These are phyloP conservation scores for Epichloe gansuensis DNA, from an alignment of 2,329 filamentous ascomycete species.

Conservation along the genomic window DNA sequence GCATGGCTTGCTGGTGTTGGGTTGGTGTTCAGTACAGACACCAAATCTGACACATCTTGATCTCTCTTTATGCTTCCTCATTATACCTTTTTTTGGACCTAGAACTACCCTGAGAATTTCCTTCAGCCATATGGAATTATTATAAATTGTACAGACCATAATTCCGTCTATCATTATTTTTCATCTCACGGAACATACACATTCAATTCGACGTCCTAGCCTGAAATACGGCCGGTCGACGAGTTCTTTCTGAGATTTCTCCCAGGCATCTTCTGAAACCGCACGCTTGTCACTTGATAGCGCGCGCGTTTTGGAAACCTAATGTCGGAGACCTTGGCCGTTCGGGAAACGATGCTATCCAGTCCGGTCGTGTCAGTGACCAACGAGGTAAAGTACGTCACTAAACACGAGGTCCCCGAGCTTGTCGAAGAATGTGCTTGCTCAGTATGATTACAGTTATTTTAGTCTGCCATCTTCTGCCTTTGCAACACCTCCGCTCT, in stretches of 20 bases:
- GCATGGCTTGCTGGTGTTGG: neutral
- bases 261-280: neutral
- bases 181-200: neutral
- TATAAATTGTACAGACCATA: neutral
- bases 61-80: too few species aligned
- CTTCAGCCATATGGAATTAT: neutral
- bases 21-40: neutral
- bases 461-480: slow-evolving; percentile 17
- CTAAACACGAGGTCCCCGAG: neutral
- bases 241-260: neutral
- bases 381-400: slow-evolving; percentile 16
- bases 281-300: neutral
- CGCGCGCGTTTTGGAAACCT: neutral
- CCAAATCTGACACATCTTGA: neutral
- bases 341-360: neutral
- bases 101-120: neutral
- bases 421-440: neutral
- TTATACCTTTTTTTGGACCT: neutral
- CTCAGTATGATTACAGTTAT: slow-evolving; percentile 14
- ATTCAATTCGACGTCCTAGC: neutral
- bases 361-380: neutral
- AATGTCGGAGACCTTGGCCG: slow-evolving; percentile 11
- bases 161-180: neutral
- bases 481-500: slow-evolving; percentile 8
- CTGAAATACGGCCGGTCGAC: neutral